A percentile compares a stretch with the other conserved stretches of the same genome.
phyloP scores from a whole-genome alignment of 176 grass and related monocot species.

The Saccharum officinarum region DNA sequence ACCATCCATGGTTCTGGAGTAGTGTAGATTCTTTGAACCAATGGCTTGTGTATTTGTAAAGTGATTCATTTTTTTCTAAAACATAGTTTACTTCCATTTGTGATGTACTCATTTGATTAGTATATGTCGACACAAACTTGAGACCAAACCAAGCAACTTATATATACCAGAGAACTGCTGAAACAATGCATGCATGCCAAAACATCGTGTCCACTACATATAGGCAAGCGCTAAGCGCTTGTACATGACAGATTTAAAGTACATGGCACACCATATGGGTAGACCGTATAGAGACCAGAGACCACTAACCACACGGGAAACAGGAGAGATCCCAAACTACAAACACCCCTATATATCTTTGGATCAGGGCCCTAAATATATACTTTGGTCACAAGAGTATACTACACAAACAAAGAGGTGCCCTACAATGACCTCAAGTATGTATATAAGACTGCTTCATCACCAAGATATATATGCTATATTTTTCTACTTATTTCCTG shows the following conservation, averaged over 20 bases:
- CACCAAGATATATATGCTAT: constrained; percentile 15
- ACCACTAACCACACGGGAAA: constrained; percentile 29
- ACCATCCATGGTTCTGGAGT: too few relatives aligned
- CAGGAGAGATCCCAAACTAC: background rate
- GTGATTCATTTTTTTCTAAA: background rate
- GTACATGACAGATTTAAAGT: background rate
- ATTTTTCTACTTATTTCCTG: constrained; percentile 30
- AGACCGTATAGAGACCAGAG: background rate
- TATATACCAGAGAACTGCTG: background rate
- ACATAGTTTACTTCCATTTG: background rate
- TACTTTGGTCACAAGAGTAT: constrained; percentile 15
- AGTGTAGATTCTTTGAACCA: background rate
- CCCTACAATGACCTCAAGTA: constrained; percentile 37
- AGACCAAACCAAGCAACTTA: background rate
- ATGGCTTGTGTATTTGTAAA: background rate
- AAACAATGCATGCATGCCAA: background rate
- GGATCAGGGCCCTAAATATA: constrained; percentile 21
- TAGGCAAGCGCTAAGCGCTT: background rate
- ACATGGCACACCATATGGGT: constrained; percentile 23
- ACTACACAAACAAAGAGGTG: constrained; percentile 17
- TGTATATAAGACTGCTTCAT: background rate
- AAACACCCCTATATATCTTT: background rate
- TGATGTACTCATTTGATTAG: background rate
- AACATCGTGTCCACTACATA: background rate
- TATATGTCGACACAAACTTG: background rate